Conservation (phyloP, 2,329 filamentous ascomycete genomes). For the Coniella lustricola region DNA sequence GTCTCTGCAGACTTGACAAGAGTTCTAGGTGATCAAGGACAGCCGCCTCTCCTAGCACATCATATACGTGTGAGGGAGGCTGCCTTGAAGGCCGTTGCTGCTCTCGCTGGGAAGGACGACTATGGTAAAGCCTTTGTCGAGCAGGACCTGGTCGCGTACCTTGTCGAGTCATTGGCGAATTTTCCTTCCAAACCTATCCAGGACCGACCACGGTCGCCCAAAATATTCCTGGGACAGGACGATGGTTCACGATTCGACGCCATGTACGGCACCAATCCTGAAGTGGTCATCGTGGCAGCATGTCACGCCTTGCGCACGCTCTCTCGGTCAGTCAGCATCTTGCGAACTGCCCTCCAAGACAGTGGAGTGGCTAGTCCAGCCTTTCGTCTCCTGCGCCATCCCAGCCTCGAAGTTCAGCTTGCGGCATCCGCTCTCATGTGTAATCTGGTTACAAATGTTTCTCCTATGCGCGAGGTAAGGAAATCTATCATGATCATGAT, state of each 20-base stretch:
- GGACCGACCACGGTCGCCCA: conserved; percentile 32
- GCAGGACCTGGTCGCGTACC: conserved; percentile 70
- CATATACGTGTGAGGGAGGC: conserved; percentile 70
- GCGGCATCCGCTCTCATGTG: conserved; percentile 78
- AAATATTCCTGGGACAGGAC: conserved; percentile 29
- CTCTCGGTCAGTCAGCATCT: conserved; percentile 73
- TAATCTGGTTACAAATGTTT: conserved; percentile 83
- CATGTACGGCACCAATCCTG: conserved; percentile 66
- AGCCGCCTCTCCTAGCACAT: conserved; percentile 55
- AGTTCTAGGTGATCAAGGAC: conserved; percentile 55
- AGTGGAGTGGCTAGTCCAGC: conserved; percentile 72
- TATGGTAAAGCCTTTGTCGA: conserved; percentile 78
- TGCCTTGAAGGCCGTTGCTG: conserved; percentile 71
- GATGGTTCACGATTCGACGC: conserved; percentile 25
- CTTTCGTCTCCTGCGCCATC: conserved; percentile 66
- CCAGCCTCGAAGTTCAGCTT: conserved; percentile 72
- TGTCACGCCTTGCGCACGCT: conserved; percentile 77
- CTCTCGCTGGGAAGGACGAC: conserved; percentile 74
- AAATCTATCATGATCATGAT: too few species aligned
- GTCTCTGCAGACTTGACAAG: conserved; percentile 22
- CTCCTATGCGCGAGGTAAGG: conserved; percentile 63
- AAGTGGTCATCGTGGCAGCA: conserved; percentile 72
- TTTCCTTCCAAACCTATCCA: conserved; percentile 48
- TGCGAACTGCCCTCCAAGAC: conserved; percentile 83
- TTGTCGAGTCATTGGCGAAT: conserved; percentile 68